phyloP scores from a whole-genome alignment of 176 grass and related monocot species.

The Urochloa ruziziensis region DNA sequence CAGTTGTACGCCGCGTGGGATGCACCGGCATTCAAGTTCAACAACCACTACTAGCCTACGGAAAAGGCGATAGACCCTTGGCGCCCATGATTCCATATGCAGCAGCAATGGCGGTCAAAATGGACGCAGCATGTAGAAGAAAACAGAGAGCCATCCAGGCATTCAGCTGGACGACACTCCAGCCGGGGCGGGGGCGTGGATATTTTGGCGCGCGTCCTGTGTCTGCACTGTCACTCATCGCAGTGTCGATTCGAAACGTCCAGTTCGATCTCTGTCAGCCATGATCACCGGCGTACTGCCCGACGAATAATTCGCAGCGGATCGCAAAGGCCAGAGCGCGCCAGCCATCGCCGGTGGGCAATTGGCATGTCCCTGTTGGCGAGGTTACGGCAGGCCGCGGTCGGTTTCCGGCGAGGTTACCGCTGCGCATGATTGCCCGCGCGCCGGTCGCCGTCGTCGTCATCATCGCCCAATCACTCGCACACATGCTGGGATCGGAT shows the following conservation, averaged over 20 bases:
- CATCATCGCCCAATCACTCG: background rate
- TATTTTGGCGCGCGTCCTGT: background rate
- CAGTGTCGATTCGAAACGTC: background rate
- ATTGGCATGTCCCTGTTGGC: background rate
- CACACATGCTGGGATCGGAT: background rate
- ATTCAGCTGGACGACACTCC: too few species aligned
- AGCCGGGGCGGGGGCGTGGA: too few species aligned
- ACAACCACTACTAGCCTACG: background rate
- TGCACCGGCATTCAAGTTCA: background rate
- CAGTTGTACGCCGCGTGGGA: background rate
- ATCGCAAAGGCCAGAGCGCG: background rate
- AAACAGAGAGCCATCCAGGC: background rate
- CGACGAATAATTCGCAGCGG: background rate
- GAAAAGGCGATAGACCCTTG: background rate
- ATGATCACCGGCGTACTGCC: background rate
- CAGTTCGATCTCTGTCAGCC: background rate
- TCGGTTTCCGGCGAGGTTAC: background rate
- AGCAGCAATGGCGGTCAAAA: background rate
- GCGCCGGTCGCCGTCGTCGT: background rate
- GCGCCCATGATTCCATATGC: background rate
- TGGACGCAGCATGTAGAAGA: too few species aligned
- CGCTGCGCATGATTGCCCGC: background rate
- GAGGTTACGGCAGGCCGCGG: background rate
- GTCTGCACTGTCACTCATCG: background rate
- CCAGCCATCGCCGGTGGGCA: background rate